A percentile compares a stretch with the other conserved stretches of the same genome.
These are phyloP conservation scores for Xerocomus spinulosus DNA, from an alignment of 768 basidiomycete species.

Conservation along the genomic window DNA sequence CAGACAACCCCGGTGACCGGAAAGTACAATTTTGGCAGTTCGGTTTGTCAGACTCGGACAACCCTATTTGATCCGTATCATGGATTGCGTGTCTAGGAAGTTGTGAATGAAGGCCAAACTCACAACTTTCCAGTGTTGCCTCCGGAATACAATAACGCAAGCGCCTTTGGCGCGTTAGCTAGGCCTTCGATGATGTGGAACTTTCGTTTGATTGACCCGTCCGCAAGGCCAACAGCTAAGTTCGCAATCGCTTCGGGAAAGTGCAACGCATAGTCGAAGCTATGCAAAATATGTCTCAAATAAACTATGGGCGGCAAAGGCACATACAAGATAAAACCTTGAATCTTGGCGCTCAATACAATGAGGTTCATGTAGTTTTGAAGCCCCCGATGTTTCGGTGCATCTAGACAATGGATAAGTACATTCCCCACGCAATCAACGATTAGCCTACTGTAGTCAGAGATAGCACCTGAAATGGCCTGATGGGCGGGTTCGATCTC, in stretches of 20 bases:
- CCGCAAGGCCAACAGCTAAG: constrained; percentile 51
- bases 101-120: constrained; percentile 3
- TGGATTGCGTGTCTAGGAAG: not conserved
- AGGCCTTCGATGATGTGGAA: constrained; percentile 78
- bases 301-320: not conserved
- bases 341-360: constrained; percentile 67
- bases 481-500: constrained; percentile 1
- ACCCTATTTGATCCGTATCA: constrained; percentile 37
- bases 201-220: constrained; percentile 72
- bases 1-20: not conserved
- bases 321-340: constrained; percentile 79
- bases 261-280: constrained; percentile 67
- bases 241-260: constrained; percentile 57
- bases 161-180: constrained; percentile 65
- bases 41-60: constrained; percentile 46
- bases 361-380: constrained; percentile 68
- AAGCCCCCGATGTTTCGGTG: constrained; percentile 58
- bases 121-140: constrained; percentile 79
- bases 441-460: constrained; percentile 62
- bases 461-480: constrained; percentile 63
- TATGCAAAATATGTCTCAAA: constrained; percentile 25
- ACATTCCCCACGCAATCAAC: not conserved
- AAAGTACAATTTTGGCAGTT: constrained; percentile 5
- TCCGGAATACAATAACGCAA: constrained; percentile 69
- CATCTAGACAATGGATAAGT: constrained; percentile 38